Conservation (phyloP, 1,284 basidiomycete species). For the Leccinum cinnamomeum region DNA sequence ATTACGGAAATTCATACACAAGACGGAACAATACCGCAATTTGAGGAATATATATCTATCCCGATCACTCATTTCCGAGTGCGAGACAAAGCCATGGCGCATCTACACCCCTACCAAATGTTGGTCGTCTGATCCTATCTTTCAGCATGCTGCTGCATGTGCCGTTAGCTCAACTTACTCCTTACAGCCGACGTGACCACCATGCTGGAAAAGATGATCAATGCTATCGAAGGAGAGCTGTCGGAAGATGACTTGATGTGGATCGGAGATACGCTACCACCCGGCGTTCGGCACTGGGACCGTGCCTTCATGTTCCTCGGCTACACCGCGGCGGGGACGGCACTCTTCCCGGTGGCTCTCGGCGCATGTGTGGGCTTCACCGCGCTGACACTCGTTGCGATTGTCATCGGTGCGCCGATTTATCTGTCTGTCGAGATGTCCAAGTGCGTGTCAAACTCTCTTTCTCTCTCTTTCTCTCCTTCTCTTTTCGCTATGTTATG, state of each 20-base stretch:
- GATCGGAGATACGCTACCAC: slow-evolving; percentile 5
- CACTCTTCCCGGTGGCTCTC: background rate
- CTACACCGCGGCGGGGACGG: background rate
- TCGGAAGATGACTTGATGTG: slow-evolving; percentile 19
- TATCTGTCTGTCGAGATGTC: background rate
- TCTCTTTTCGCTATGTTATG: background rate
- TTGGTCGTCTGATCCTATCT: too few relatives aligned
- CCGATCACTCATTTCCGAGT: too few relatives aligned
- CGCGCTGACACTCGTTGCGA: background rate
- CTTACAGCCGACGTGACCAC: slow-evolving; percentile 18
- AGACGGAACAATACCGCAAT: slow-evolving; percentile 9
- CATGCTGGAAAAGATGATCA: background rate
- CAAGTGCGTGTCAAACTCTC: background rate
- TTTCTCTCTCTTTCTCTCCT: background rate
- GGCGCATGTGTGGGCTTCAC: background rate
- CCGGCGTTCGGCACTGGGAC: background rate
- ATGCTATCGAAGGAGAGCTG: slow-evolving; percentile 18
- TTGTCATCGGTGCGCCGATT: background rate
- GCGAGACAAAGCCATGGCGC: too few relatives aligned
- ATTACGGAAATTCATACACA: too few relatives aligned
- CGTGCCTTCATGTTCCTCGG: background rate
- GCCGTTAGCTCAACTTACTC: background rate
- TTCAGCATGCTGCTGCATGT: slow-evolving; percentile 4
- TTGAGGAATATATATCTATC: slow-evolving; percentile 22
- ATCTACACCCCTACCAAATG: too few relatives aligned